Evolutionary conservation across 2,329 filamentous ascomycete species (phyloP), one percentile per base, ranked within the genome.

Genomic region (Aspergillus luchuensis): DNA sequence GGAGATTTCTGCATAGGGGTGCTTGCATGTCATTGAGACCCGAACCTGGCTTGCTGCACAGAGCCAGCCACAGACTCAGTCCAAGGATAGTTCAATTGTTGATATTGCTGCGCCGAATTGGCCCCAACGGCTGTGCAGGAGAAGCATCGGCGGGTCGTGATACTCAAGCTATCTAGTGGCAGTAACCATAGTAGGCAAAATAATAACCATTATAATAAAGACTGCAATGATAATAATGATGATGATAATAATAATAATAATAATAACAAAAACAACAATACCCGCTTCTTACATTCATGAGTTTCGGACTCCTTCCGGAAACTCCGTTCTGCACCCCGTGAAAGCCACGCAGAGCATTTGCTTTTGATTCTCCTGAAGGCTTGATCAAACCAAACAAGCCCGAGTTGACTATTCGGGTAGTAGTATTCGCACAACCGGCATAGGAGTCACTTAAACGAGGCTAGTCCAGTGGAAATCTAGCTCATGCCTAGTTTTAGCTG

Each of bases 391-490:
- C 39, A 43, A 45, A 45, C 41, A 45, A 17, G 41, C 17, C 17
- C 41, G 10, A 45, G 10, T 45, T 45, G 41, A 45, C 19, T 7
- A 13, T 23, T 45, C 19, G 25, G 53, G 25, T 30, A 17, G 23
- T n/a, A 28, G 25, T 30, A 17, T 17, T 11, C 25, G 25, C 47
- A 50, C n/a, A 50, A 17, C 47, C 47, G 15, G 47, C 47, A 19
- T 17, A 17, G 23, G 7, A 50, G 47, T 30, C 47, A 30, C 47
- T 50, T 50, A 17, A 50, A 50, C 33, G 19, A 19, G 52, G 41
- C 43, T 62, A 43, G 33, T 13, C 52, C 25, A 30, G 60, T 60
- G 60, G 52, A 41, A 60, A 56, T 54, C 25, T 60, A 57, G 36
- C 17, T 17, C 47, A 50, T 50, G 25, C 47, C 47, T 33, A 30